Evolutionary conservation across 2,329 filamentous ascomycete genomes (phyloP), one percentile per base, ranked within the genome.

Genomic region (Sporothrix protearum): DNA sequence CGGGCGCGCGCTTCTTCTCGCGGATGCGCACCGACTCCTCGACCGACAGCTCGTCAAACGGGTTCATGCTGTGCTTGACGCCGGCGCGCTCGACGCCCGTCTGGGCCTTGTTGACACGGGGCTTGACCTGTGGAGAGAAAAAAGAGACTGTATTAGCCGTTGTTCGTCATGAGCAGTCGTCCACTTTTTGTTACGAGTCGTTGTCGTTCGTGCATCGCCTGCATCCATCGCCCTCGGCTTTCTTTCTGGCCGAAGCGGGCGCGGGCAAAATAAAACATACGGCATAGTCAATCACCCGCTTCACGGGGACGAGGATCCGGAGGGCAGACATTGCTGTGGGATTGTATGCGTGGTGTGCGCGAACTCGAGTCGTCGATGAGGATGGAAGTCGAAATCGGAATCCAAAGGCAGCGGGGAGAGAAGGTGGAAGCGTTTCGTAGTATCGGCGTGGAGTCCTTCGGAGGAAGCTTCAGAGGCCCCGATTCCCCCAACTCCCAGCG

Each of bases 51-150:
- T 99, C 96, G 85, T 99, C 96, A 83, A 99, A 99, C 25, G 96
- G 96, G 86, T 98, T 99, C 89, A 99, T 95, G 80, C 91, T 94
- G 87, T 98, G 95, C 84, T 98, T 98, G 79, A 98, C 94, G 76
- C 92, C 92, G 75, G 91, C 87, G 71, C 92, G 97, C 83, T 97
- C 95, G 82, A 99, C 91, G 79, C 89, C 95, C 73, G 95, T 97
- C 82, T 88, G 86, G 77, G 88, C 83, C 81, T 89, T 90, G 84
- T 91, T 91, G 80, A 91, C 87, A 76, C 88, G 87, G 71, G 88
- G 88, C 78, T 90, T 90, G 84, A 90, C 87, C 88, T 91, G 76
- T 45, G 6, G 8, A 36, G 51, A 39, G 51, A n/a, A 19, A 10
- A 9, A 25, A 45, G 10, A 28, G 12, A 22, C 12, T 25, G 1